Evolutionary conservation across 768 basidiomycete genomes (phyloP), one percentile per base, ranked within the genome.

Genomic region (Serendipita sp.): DNA sequence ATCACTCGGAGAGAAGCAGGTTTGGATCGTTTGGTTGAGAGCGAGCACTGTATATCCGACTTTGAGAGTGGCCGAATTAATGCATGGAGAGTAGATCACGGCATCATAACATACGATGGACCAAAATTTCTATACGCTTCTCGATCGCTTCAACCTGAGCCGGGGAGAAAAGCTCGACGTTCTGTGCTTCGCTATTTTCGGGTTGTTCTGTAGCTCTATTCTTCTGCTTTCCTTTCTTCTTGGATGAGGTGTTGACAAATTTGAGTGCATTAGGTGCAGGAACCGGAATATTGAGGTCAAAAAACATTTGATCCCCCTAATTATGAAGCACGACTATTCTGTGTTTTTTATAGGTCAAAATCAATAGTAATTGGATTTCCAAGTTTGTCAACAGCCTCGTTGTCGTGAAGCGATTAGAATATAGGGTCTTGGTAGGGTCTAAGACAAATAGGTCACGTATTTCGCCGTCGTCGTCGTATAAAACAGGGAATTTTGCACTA

Each of bases 31-130:
- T 69, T 92, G 88, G 69, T 83, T 87, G 67, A 94, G 78, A 1
- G 85, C 86, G 52, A 94, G 71, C 41, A 90, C 84, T 34, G 85
- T 82, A 75, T 92, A 94, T 79, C 91, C 91, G 78, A 94, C 91
- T 94, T 72, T 35, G 36, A 18, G 63, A 60, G 15, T 32, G 48
- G 11, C 41, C 13, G 13, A 13, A 41, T 41, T 28, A 41, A 15
- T 15, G 32, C 45, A 34, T 16, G 44, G 3, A 36, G 32, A 46
- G 28, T 54, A 54, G 13, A 41, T 41, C 41, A 41, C 13, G 41
- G 41, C 41, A n/a, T n/a, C 28, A 48, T 51, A 66, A 80, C 86
- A 70, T 67, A 89, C 89, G 82, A 73, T 88, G 86, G 41, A 85
- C 76, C 45, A 90, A 80, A 41, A 88, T 70, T 70, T 89, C 87